Percentiles rank a stretch among this genome's conserved stretches.
Conservation (phyloP, 139 green algal genomes). For the Yamagishiella unicocca region DNA sequence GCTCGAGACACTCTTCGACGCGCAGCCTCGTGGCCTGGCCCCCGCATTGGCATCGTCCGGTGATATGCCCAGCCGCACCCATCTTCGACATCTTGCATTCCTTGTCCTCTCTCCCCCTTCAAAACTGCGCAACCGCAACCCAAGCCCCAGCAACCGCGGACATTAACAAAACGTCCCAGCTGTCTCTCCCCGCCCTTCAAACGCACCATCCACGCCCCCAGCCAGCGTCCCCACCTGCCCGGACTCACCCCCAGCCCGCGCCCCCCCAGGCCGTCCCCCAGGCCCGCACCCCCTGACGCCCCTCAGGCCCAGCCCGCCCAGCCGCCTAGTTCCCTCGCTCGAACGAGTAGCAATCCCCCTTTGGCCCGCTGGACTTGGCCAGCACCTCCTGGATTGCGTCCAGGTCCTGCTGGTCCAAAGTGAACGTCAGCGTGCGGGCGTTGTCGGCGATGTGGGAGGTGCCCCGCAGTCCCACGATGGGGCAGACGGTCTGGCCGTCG, state of each 20-base stretch:
- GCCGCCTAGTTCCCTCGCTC: conserved; percentile 52
- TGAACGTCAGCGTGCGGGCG: conserved; percentile 42
- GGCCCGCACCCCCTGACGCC: not conserved
- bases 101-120: no score
- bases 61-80: no score
- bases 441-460: conserved; percentile 68
- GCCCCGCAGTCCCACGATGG: conserved; percentile 67
- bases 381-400: conserved; percentile 59
- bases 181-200: no score
- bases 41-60: not conserved
- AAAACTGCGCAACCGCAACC: no score
- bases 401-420: conserved; percentile 34
- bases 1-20: no score
- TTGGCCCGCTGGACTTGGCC: conserved; percentile 47
- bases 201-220: no score
- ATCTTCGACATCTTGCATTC: no score
- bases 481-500: conserved; percentile 55
- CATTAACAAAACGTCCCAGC: no score
- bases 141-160: no score
- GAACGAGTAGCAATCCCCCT: conserved; percentile 68
- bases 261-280: not conserved
- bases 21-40: not conserved
- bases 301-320: not conserved
- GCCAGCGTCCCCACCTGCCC: not conserved
- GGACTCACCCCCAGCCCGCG: not conserved